Base-by-base conservation (phyloP, 305 asterid species). In the Fraxinus sp. region DNA sequence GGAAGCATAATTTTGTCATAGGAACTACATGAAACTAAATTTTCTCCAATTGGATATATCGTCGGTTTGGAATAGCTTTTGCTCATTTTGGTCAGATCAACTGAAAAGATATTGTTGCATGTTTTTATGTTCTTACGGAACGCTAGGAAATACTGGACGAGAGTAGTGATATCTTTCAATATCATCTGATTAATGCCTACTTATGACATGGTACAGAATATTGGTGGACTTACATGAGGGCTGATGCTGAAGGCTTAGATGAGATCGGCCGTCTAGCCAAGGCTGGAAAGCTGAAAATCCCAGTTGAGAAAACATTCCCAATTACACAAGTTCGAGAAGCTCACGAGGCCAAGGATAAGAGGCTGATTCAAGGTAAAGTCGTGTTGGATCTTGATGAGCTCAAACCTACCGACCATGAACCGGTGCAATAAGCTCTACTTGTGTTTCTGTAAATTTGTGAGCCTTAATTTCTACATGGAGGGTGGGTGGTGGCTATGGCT, bases 151-250 rank as follows among this genome's bases (percentile, higher is more conserved):
- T 13, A 52, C n/a, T 1, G 18, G 64, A 52, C 16, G 18, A 5
- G 64, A 55, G 66, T 44, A 2, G 16, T 11, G 55, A 44, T 20
- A 24, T 80, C 3, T 36, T 30, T 80, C 6, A n/a, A 13, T 64
- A 35, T 28, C 80, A 20, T 76, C 74, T 22, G 28, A 37, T 8
- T 79, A 81, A 81, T 39, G 18, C 44, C 14, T 79, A 64, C 39
- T 78, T 59, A 41, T 66, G 32, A 11, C 84, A 57, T 36, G 83
- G 57, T 75, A 78, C 97, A 96, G 99, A 91, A 83, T 96, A 96
- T 83, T 91, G 88, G 83, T 96, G 99, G 99, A 91, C 89, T 41
- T 96, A 93, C 90, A 96, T 94, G 99, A 91, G 99, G 87, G 90
- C 97, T 10, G 99, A 96, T 77, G 86, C 89, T 7, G 98, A 96